These are phyloP conservation scores for Fusarium sp. DNA, from an alignment of 2,329 filamentous ascomycete species.

Conservation along the genomic window DNA sequence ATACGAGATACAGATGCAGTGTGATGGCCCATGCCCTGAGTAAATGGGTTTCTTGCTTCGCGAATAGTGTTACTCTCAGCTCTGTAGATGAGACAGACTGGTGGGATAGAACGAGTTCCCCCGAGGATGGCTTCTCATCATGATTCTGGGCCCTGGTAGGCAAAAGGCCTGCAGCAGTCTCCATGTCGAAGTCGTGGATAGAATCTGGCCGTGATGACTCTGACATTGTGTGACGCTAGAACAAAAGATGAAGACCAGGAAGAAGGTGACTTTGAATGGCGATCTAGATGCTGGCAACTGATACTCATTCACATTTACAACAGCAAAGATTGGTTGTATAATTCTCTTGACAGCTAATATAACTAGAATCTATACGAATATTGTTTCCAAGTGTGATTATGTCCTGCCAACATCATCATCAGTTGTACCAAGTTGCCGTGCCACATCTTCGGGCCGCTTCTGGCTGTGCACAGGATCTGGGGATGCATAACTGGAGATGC, in stretches of 20 bases:
- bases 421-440: not conserved
- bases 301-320: not conserved
- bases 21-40: not conserved
- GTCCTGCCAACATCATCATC: not conserved
- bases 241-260: not conserved
- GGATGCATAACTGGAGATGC: not conserved
- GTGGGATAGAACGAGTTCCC: not conserved
- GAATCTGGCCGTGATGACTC: not conserved
- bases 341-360: not conserved
- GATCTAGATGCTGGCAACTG: not conserved
- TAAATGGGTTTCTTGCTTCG: not conserved
- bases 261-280: not conserved
- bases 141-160: not conserved
- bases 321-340: not conserved
- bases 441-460: not conserved
- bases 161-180: not conserved
- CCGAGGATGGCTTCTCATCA: not conserved
- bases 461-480: not conserved
- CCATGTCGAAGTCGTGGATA: constrained; percentile 5
- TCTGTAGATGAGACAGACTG: not conserved
- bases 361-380: not conserved
- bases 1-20: constrained; percentile 1
- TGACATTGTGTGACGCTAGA: not conserved
- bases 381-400: not conserved
- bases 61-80: not conserved